These are phyloP conservation scores for Petunia axillaris DNA, from an alignment of 257 asterid species.

Conservation along the genomic window DNA sequence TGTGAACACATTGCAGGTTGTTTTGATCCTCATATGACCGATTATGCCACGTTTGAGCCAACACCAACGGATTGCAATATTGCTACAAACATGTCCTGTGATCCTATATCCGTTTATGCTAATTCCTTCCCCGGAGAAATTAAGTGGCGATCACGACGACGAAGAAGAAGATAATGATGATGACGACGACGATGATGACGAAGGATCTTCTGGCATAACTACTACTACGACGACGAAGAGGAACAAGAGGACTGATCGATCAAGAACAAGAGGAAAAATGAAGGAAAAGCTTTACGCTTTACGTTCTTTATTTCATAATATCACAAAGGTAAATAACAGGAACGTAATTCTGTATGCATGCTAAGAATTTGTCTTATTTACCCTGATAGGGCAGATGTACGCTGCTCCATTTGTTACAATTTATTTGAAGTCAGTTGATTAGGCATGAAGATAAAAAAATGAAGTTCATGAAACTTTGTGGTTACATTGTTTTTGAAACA, in stretches of 20 bases:
- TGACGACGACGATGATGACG: conserved; percentile 40
- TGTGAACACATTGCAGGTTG: conserved; percentile 33
- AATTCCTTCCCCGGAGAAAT: neutral
- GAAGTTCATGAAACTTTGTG: too few relatives aligned
- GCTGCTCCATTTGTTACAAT: too few relatives aligned
- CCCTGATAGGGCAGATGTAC: neutral
- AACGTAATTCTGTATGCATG: neutral
- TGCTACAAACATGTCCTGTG: neutral
- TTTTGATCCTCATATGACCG: neutral
- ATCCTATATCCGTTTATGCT: neutral
- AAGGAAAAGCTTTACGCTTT: conserved; percentile 82
- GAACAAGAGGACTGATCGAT: conserved; percentile 50
- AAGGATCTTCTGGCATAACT: neutral
- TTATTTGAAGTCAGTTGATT: too few relatives aligned
- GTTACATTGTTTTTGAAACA: too few relatives aligned
- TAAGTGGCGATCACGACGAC: neutral
- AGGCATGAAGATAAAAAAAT: too few relatives aligned
- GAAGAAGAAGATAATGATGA: conserved; percentile 28
- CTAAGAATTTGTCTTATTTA: neutral
- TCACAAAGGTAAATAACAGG: conserved; percentile 58
- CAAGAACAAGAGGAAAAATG: conserved; percentile 84
- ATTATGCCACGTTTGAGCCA: conserved; percentile 19
- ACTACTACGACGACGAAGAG: conserved; percentile 17
- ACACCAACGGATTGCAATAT: conserved; percentile 22
- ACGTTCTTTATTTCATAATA: conserved; percentile 81